Base-by-base conservation (phyloP, 148 eudicot species). In the Amaranthus cruentus region DNA sequence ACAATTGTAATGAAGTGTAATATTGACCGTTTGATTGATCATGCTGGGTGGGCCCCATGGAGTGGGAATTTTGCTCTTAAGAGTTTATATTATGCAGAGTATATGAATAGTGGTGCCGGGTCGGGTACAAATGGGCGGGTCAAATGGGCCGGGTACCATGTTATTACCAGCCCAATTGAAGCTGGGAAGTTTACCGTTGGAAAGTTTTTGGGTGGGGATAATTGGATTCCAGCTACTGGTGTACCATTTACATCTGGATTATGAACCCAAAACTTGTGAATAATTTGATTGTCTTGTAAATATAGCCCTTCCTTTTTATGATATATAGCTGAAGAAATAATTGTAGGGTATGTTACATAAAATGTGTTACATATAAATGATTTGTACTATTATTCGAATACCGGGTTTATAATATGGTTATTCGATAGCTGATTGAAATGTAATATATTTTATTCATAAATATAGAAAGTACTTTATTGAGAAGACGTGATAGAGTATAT, bases 41-140 rank as follows among this genome's bases (percentile, higher is more conserved):
- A 74, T 1, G 81, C 72, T 0, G 96, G 93, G 62, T 91, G 96
- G 96, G 59, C 73, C 38, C 83, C 82, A 4, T 88, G 91, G 93
- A 69, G 38, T 8, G 87, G 86, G n/a, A 62, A 69, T 43, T 82
- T 85, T 69, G 90, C 73, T 3, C 9, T 90, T 4, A 57, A 42
- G 38, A 88, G 83, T 0, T 63, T 88, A 11, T 85, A 83, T 52
- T 90, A 90, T 66, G 92, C 82, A 2, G 96, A 90, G 78, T 88
- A 85, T 62, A 76, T 77, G 87, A 90, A 87, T 66, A 66, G 5
- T 1, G 92, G 96, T 3, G 28, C 38, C 4, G 96, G 96, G 43
- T 76, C 92, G 0, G 54, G 43, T 42, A 90, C 88, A 0, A 59
- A 69, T 9, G 77, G 74, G 0, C 81, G 92, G 67, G 91, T 88